Conservation (phyloP, 176 grass and related monocot genomes). For the Oryza longistaminata region DNA sequence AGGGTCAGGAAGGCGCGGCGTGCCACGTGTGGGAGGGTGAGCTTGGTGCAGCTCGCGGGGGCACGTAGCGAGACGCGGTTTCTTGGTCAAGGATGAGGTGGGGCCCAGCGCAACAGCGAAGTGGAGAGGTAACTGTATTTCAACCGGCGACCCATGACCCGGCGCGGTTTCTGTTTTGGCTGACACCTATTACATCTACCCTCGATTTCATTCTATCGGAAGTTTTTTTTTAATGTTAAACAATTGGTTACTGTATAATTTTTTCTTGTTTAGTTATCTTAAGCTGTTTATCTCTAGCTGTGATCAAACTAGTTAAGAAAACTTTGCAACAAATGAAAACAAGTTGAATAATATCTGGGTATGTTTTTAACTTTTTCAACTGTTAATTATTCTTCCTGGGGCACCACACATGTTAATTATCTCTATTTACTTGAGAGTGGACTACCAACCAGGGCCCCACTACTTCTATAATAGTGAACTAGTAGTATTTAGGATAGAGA, state of each 20-base stretch:
- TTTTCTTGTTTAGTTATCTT: neutral
- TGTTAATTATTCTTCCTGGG: too few relatives aligned
- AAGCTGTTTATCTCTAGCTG: too few relatives aligned
- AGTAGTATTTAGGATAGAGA: slow-evolving; percentile 28
- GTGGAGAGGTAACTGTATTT: neutral
- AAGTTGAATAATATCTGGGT: too few relatives aligned
- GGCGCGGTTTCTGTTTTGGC: neutral
- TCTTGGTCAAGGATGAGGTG: slow-evolving; percentile 20
- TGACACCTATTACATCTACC: neutral
- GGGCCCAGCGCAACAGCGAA: slow-evolving; percentile 5
- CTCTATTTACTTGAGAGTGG: too few relatives aligned
- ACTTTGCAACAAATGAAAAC: too few relatives aligned
- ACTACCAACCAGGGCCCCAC: neutral
- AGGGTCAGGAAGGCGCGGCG: neutral
- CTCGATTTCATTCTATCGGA: neutral
- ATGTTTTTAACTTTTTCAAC: too few relatives aligned
- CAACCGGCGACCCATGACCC: neutral
- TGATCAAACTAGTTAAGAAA: too few relatives aligned
- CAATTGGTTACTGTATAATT: too few relatives aligned
- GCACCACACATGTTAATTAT: too few relatives aligned
- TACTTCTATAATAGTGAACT: slow-evolving; percentile 53
- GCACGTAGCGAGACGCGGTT: slow-evolving; percentile 14
- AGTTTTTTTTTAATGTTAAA: neutral
- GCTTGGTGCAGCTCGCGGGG: neutral
- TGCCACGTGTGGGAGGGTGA: slow-evolving; percentile 13